phyloP scores from a whole-genome alignment of 805 yeast species.

The Cyberlindnera mississippiensis region DNA sequence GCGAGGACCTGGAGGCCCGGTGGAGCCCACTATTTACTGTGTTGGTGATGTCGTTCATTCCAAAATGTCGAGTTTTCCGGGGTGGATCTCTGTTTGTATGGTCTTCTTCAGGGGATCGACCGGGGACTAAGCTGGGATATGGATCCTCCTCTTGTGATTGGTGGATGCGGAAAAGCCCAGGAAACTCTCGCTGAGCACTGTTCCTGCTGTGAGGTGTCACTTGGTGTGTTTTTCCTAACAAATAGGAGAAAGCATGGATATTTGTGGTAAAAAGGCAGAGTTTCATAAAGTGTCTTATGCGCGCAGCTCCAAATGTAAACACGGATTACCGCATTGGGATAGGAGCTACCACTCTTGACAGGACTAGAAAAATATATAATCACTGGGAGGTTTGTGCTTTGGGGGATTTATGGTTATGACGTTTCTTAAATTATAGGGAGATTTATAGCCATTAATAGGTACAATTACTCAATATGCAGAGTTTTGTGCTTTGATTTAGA shows the following conservation, averaged over 20 bases:
- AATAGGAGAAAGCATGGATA: neutral
- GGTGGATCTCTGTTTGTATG: neutral
- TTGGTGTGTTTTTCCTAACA: too few relatives aligned
- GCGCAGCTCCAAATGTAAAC: conserved; percentile 6
- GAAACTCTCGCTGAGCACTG: too few relatives aligned
- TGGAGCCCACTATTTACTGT: conserved; percentile 6
- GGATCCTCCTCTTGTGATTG: too few relatives aligned
- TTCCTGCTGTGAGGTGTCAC: too few relatives aligned
- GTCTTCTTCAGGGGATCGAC: neutral
- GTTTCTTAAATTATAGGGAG: too few relatives aligned
- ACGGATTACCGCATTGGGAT: conserved; percentile 9
- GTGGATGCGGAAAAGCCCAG: too few relatives aligned
- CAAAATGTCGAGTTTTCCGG: neutral
- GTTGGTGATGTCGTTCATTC: conserved; percentile 18
- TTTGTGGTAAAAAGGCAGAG: too few relatives aligned
- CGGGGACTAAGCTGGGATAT: neutral
- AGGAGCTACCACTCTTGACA: conserved; percentile 1
- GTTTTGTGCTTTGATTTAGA: too few relatives aligned
- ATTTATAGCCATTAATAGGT: too few relatives aligned
- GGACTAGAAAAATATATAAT: neutral
- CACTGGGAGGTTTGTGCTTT: too few relatives aligned
- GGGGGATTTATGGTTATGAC: too few relatives aligned
- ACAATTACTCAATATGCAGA: too few relatives aligned
- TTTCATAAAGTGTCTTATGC: neutral
- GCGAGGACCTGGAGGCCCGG: neutral